A percentile compares a stretch with the other conserved stretches of the same genome.
Conservation (phyloP, 2,329 filamentous ascomycete species). For the Fusarium coicis region DNA sequence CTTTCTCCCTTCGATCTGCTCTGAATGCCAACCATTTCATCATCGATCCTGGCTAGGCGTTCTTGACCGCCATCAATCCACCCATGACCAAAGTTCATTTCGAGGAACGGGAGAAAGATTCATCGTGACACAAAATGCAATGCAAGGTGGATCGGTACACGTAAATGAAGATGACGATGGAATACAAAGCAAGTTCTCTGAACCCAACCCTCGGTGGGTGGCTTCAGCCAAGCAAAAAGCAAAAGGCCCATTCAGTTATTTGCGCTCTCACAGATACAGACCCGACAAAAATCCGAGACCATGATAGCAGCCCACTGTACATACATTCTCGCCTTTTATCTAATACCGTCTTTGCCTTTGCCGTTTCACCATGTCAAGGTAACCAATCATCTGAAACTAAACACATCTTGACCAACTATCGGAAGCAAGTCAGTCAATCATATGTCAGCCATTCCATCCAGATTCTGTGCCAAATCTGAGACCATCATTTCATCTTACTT, state of each 20-base stretch:
- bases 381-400: constrained; percentile 18
- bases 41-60: constrained; percentile 4
- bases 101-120: background rate
- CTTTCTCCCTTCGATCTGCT: constrained; percentile 5
- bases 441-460: background rate
- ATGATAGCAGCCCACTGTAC: background rate
- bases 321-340: background rate
- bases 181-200: constrained; percentile 27
- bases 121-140: constrained; percentile 6
- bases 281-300: background rate
- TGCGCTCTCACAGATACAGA: constrained; percentile 6
- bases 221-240: constrained; percentile 10
- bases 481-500: background rate
- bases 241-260: background rate
- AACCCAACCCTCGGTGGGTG: background rate
- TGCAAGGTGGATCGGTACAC: background rate
- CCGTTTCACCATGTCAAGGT: background rate
- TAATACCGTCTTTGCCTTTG: background rate
- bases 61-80: constrained; percentile 32
- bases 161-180: constrained; percentile 6
- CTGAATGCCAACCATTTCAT: background rate
- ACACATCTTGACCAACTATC: constrained; percentile 2
- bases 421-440: background rate
- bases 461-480: background rate
- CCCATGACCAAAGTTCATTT: constrained; percentile 1